These are phyloP conservation scores for Tolypocladium inflatum DNA, from an alignment of 2,329 filamentous ascomycete genomes.

Conservation along the genomic window DNA sequence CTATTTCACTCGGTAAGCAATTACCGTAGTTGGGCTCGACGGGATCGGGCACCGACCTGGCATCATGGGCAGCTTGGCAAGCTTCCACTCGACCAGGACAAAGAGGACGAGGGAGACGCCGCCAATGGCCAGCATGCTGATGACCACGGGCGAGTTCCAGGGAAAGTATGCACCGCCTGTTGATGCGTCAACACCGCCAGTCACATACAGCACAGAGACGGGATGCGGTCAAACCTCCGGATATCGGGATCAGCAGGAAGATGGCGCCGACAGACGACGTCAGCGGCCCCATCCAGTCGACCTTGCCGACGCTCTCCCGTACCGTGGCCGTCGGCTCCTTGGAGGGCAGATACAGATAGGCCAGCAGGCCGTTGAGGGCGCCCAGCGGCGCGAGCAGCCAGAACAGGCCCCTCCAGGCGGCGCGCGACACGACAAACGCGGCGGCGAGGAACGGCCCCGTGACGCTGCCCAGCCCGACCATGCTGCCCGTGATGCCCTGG, in stretches of 20 bases:
- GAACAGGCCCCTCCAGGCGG: conserved; percentile 34
- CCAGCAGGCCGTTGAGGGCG: conserved; percentile 30
- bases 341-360: conserved; percentile 40
- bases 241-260: conserved; percentile 53
- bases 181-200: background rate
- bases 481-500: conserved; percentile 31
- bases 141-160: conserved; percentile 60
- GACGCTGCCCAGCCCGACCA: conserved; percentile 30
- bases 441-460: conserved; percentile 34
- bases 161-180: conserved; percentile 15
- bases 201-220: background rate
- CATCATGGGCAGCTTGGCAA: conserved; percentile 67
- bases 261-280: conserved; percentile 46
- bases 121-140: conserved; percentile 66
- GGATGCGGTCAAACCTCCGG: conserved; percentile 32
- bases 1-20: conserved; percentile 10
- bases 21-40: background rate
- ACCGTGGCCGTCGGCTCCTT: conserved; percentile 36
- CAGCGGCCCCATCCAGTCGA: conserved; percentile 50
- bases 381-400: conserved; percentile 41
- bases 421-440: conserved; percentile 20
- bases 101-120: conserved; percentile 51
- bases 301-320: conserved; percentile 38
- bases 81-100: conserved; percentile 57
- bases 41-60: conserved; percentile 27